Evolutionary conservation across 495 filamentous ascomycete genomes (phyloP), one percentile per base, ranked within the genome.

Genomic region (Trichoderma orchidacearum): DNA sequence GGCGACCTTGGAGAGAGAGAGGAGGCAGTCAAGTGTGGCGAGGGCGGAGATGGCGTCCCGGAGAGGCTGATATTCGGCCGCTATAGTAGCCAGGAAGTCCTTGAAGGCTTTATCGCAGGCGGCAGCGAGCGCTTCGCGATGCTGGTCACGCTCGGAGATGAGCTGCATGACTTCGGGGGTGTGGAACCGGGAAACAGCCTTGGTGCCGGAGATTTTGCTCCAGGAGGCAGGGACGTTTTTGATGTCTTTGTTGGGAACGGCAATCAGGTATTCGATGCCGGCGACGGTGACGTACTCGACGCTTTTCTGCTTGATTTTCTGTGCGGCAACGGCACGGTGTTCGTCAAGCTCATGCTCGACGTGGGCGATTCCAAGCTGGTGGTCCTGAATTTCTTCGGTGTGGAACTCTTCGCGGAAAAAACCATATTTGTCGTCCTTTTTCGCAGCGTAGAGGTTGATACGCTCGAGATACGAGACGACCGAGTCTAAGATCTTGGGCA

Each of bases 251-350:
- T 95, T 96, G 54, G 86, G 78, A 15, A 99, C 82, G 67, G 96
- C 94, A 64, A 97, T 85, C 6, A 97, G 81, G 66, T 91, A 97
- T 63, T 99, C 93, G 54, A 99, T 93, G 1, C 89, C 90, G 12
- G 89, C 77, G 3, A 91, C 86, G 1, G 86, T 89, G 11, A 83
- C 79, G 63, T 96, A 97, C 1, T 78, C 75, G 2, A 92, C 80
- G 31, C 75, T 79, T 17, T 75, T 79, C 61, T 81, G 86, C 64
- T 83, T 87, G 2, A 94, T 63, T 51, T 83, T 87, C 34, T 79
- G 74, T 7, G 83, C 87, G 15, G 87, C 89, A 13, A 76, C 80
- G 23, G 77, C 64, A 56, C 85, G 85, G 68, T 96, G 86, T 21
- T 80, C 81, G 62, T 88, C 77, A 0, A 99, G 76, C 34, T 96